Evolutionary conservation across 805 yeast genomes (phyloP).

Genomic region (Nakazawaea anatomiae): DNA sequence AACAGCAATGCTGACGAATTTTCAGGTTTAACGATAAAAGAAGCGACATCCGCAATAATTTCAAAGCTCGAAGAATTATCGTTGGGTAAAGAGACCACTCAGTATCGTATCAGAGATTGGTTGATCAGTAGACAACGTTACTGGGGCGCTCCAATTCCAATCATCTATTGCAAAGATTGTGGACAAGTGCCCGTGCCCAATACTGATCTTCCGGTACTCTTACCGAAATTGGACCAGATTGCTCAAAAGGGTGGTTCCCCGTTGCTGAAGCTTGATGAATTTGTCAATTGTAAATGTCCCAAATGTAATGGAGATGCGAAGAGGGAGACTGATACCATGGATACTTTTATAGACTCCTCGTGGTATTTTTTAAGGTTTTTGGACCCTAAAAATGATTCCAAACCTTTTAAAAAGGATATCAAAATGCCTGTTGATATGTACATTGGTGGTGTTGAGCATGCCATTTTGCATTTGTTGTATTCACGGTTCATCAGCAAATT

Average conservation of each 20-base stretch:
- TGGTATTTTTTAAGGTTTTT: conserved; percentile 90
- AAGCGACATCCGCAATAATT: conserved; percentile 47
- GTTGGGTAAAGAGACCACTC: conserved; percentile 42
- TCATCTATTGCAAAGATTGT: conserved; percentile 78
- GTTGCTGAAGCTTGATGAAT: conserved; percentile 56
- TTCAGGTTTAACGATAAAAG: conserved; percentile 40
- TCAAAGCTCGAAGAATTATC: conserved; percentile 29
- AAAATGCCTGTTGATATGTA: conserved; percentile 83
- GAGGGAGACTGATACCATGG: conserved; percentile 98
- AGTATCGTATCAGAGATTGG: conserved; percentile 85
- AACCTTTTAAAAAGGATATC: conserved; percentile 45
- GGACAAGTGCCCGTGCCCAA: conserved; percentile 94
- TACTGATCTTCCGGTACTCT: conserved; percentile 70
- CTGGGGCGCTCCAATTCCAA: conserved; percentile 99
- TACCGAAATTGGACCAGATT: conserved; percentile 52
- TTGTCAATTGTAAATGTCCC: conserved; percentile 76
- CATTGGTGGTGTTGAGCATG: conserved; percentile 95
- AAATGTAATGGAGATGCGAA: conserved; percentile 65
- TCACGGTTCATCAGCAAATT: conserved; percentile 84
- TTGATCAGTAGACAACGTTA: conserved; percentile 88
- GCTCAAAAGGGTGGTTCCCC: conserved; percentile 62
- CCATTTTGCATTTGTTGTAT: conserved; percentile 84
- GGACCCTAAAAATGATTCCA: conserved; percentile 57
- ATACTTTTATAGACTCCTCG: conserved; percentile 95
- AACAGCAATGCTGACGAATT: conserved; percentile 41